Conservation (phyloP, 2,329 filamentous ascomycete species). For the Epichloe gansuensis region DNA sequence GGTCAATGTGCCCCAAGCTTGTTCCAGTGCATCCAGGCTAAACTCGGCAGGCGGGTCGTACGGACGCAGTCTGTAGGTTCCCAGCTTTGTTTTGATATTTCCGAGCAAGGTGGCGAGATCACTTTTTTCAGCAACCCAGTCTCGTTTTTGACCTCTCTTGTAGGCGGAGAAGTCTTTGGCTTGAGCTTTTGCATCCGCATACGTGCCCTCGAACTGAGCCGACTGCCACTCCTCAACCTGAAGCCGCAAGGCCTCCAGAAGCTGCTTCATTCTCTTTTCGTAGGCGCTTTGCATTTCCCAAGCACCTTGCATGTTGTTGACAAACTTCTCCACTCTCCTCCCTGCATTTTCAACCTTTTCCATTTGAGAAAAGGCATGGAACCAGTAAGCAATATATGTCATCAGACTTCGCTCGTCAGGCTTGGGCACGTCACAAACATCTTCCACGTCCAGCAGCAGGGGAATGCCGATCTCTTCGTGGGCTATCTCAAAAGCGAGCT, state of each 20-base stretch:
- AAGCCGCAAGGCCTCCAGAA: conserved; percentile 60
- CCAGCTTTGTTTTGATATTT: conserved; percentile 98
- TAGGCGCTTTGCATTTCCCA: conserved; percentile 99
- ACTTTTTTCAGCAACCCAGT: conserved; percentile 96
- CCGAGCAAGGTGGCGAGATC: conserved; percentile 85
- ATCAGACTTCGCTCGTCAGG: conserved; percentile 94
- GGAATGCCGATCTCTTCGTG: conserved; percentile 95
- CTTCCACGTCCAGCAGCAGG: conserved; percentile 88
- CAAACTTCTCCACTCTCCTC: conserved; percentile 91
- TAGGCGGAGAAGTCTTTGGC: conserved; percentile 71
- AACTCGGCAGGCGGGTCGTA: conserved; percentile 84
- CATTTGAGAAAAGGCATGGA: conserved; percentile 98
- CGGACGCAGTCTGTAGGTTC: conserved; percentile 79
- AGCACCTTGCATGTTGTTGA: conserved; percentile 96
- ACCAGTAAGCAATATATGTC: conserved; percentile 99
- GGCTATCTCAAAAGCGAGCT: conserved; percentile 92
- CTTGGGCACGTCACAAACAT: conserved; percentile 92
- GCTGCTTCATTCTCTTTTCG: conserved; percentile 75
- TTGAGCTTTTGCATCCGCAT: conserved; percentile 82
- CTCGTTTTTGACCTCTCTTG: conserved; percentile 79
- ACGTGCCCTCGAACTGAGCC: conserved; percentile 79
- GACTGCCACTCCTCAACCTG: conserved; percentile 68
- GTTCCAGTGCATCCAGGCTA: conserved; percentile 68
- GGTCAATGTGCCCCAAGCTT: conserved; percentile 68
- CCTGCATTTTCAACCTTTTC: conserved; percentile 97